Base-by-base conservation (phyloP, 345 rosid genomes). In the Ceriops tagal region DNA sequence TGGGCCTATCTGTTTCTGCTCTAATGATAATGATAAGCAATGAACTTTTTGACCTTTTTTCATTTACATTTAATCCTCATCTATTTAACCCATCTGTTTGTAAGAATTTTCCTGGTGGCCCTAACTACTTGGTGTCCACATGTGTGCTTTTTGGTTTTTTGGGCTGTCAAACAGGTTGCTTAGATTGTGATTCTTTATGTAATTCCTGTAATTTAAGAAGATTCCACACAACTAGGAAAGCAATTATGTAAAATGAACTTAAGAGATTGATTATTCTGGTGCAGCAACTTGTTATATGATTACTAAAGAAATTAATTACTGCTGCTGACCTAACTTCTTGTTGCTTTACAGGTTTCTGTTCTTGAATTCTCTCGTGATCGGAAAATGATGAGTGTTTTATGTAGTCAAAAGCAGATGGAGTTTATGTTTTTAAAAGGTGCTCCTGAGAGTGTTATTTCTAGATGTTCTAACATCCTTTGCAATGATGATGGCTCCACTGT, bases 281-380 rank as follows among this genome's bases (percentile, higher is more conserved):
- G 26, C 28, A 24, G 31, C 31, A 56, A 11, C 10, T 4, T 11
- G 59, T 24, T 56, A 43, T 56, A 10, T 56, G 31, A 9, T 56
- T 56, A 24, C 13, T 56, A 27, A 56, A 21, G 31, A 63, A 43
- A 13, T 43, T 43, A 43, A 43, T 43, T 43, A 43, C 18, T 43
- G 4, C 49, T 51, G 47, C 65, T 58, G 35, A 55, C 63, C 64
- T 51, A 61, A 11, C 24, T 51, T 70, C 57, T 74, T 64, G 37
- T 78, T 76, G 61, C 66, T 56, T 71, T 77, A 65, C 82, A 95
- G 99, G 92, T 90, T 74, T 95, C 88, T 70, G 78, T 80, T 70
- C 78, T 95, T 84, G 99, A 95, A 59, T 95, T 95, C 81, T 90
- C 99, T 60, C 98, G 99, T 73, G 96, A 92, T 71, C 96, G 99